Percentiles rank a stretch among this genome's conserved stretches.
Evolutionary conservation across 257 asterid genomes (phyloP).

Genomic region (Solanum tarijense): DNA sequence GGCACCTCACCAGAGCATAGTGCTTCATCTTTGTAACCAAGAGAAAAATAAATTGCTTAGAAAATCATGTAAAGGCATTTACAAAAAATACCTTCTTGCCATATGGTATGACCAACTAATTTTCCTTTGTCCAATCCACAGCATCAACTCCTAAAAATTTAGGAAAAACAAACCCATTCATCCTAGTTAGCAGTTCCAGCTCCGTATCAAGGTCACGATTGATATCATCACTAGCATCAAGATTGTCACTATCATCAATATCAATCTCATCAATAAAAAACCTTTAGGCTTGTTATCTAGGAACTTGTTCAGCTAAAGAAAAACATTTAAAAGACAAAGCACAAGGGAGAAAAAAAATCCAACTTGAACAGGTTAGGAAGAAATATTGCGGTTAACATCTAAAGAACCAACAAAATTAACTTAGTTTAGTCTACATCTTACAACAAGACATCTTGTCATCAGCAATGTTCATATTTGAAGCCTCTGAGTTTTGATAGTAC

Average conservation of each 20-base stretch:
- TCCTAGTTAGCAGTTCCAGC: neutral
- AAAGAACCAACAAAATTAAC: neutral
- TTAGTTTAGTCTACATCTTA: neutral
- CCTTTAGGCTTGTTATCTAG: neutral
- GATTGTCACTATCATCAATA: neutral
- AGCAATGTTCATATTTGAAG: neutral
- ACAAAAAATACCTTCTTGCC: neutral
- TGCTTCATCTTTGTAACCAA: neutral
- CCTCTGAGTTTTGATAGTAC: neutral
- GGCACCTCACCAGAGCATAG: neutral
- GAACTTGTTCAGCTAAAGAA: neutral
- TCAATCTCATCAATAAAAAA: neutral
- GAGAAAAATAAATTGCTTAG: neutral
- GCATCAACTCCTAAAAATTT: neutral
- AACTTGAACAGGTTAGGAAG: neutral
- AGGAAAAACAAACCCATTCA: neutral
- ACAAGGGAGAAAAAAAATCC: neutral
- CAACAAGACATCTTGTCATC: neutral
- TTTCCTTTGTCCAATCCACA: neutral
- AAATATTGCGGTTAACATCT: neutral
- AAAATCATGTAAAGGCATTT: neutral
- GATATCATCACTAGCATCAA: neutral
- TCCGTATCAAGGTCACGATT: neutral
- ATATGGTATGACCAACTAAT: neutral
- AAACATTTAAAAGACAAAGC: neutral